Evolutionary conservation across 352 stramenopile species (phyloP).

Genomic region (Pythium angustatum): DNA sequence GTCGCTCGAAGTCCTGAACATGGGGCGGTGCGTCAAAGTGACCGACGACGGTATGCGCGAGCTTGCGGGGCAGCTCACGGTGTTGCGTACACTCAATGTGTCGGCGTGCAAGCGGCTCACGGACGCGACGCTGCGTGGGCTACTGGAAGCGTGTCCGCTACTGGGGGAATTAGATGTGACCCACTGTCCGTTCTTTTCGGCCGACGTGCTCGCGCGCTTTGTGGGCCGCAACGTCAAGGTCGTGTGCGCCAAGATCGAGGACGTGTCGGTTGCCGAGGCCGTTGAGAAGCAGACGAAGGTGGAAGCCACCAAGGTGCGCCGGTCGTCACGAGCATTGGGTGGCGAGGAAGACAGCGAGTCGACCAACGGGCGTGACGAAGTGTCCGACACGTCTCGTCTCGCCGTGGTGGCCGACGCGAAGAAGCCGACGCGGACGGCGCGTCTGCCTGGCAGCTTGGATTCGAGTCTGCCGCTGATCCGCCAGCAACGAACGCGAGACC

Average conservation of each 20-base stretch:
- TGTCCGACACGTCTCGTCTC: too few relatives aligned
- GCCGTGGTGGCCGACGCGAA: constrained; percentile 15
- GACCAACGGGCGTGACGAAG: not conserved
- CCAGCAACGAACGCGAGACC: constrained; percentile 1
- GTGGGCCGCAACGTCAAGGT: constrained; percentile 57
- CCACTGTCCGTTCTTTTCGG: constrained; percentile 70
- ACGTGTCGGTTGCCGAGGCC: constrained; percentile 27
- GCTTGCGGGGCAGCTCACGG: constrained; percentile 67
- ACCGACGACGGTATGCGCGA: constrained; percentile 86
- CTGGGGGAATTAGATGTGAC: constrained; percentile 80
- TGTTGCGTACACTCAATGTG: constrained; percentile 68
- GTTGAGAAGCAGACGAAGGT: constrained; percentile 18
- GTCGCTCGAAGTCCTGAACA: constrained; percentile 74
- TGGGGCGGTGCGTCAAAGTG: constrained; percentile 72
- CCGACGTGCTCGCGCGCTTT: constrained; percentile 55
- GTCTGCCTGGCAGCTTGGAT: constrained; percentile 9
- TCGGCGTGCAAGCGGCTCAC: constrained; percentile 85
- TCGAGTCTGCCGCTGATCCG: constrained; percentile 26
- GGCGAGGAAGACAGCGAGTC: not conserved
- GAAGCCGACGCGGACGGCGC: constrained; percentile 20
- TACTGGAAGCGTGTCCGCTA: constrained; percentile 57
- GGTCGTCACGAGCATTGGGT: constrained; percentile 13
- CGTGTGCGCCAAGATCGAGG: constrained; percentile 45
- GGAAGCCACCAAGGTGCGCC: not conserved
- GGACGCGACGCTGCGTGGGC: constrained; percentile 43